Evolutionary conservation across 192 early-diverging fungal genomes (phyloP), one percentile per base, ranked within the genome.

Genomic region (Backusella luteola): DNA sequence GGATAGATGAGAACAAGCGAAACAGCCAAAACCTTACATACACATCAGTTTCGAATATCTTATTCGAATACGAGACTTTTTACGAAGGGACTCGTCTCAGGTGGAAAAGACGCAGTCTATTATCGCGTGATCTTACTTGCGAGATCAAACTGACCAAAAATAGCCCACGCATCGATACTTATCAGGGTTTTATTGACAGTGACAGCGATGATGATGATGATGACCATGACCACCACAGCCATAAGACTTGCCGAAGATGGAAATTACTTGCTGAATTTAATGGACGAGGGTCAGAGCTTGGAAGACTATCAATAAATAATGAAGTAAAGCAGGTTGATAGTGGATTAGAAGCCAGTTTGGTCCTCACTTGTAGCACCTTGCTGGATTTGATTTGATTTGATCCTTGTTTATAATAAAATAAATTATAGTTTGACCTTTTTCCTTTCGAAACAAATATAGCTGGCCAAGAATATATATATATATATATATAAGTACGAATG

Each of bases 71-170:
- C 19, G 71, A 76, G 35, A 67, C 75, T 5, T 26, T 66, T n/a
- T 79, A 76, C 32, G 63, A 76, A 34, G 56, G 70, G 6, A 32
- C 72, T 23, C 42, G 67, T 23, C 67, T 83, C 4, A 78, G 82
- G 4, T 83, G 82, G 82, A 53, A 70, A 66, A 76, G 82, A 38
- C 75, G 78, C 15, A 73, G 74, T 23, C 14, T 83, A 1, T 32
- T 83, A 12, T 80, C 82, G 0, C 82, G 77, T 56, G 78, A 83
- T 41, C 66, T 83, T 23, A 56, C 69, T 19, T 83, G 82, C 23
- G 78, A 80, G 42, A 74, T 83, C 29, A 44, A 74, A 21, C 59
- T 69, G 2, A 68, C 67, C 34, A 63, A 63, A 63, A 63, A 63
- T 63, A 29, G 56, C 4, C 7, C 23, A 23, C 12, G 9, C 56